A percentile compares a stretch with the other conserved stretches of the same genome.
Evolutionary conservation across 345 rosid genomes (phyloP).

Genomic region (Rhodomyrtus tomentosa): DNA sequence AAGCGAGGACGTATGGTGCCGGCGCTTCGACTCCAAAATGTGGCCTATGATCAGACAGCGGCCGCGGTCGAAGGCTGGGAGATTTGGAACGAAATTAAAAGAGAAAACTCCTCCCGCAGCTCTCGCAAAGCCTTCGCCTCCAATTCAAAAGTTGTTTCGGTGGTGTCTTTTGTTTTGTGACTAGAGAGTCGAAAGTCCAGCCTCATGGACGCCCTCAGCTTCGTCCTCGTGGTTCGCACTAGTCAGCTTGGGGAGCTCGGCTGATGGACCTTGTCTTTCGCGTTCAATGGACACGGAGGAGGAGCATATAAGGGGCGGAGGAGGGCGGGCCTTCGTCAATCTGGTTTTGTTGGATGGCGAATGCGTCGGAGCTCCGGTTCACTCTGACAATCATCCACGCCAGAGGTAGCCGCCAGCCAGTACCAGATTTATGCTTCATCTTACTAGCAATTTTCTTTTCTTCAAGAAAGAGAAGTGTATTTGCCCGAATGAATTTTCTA

Average conservation of each 20-base stretch:
- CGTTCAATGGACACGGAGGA: constrained; percentile 77
- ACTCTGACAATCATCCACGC: constrained; percentile 61
- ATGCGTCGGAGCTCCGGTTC: constrained; percentile 66
- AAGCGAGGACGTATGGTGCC: too few relatives aligned
- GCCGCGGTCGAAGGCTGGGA: too few relatives aligned
- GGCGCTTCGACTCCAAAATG: too few relatives aligned
- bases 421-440: constrained; percentile 27
- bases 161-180: too few relatives aligned
- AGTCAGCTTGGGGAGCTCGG: constrained; percentile 93
- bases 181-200: constrained; percentile 63
- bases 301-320: constrained; percentile 80
- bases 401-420: constrained; percentile 83
- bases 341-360: constrained; percentile 55
- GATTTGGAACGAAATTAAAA: too few relatives aligned
- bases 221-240: constrained; percentile 90
- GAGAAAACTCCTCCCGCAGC: too few relatives aligned
- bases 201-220: constrained; percentile 97
- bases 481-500: too few relatives aligned
- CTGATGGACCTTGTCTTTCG: constrained; percentile 89
- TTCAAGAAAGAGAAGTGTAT: too few relatives aligned
- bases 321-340: constrained; percentile 73
- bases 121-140: too few relatives aligned
- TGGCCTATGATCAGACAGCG: too few relatives aligned
- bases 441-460: too few relatives aligned
- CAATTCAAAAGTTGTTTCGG: too few relatives aligned